Base-by-base conservation (phyloP, 306 rosid species). In the Prunus persica region DNA sequence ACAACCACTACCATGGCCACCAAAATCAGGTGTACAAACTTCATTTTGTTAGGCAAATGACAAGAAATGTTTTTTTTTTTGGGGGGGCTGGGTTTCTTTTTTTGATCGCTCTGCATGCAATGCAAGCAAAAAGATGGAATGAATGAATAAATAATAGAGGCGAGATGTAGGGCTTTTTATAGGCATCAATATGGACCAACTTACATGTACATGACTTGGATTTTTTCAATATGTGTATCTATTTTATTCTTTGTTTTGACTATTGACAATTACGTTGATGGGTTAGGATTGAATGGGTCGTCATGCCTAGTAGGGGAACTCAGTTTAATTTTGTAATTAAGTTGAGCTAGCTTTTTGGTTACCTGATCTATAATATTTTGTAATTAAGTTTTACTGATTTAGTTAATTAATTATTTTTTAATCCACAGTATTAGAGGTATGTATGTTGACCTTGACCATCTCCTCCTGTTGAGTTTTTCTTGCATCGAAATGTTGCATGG, bases 261-360 rank as follows among this genome's bases (percentile, higher is more conserved):
- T 16, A 10, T 73, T 58, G 67, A 72, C 67, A 11, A 72, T 56
- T 71, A 22, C 57, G 65, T 8, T 45, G 2, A 1, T 7, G 2
- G 30, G 55, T 43, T 19, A 6, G 50, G 25, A 57, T 58, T 43
- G 67, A 72, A 72, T 58, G 65, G 65, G 76, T 71, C 76, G 46
- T 19, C 43, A 38, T 38, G 43, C 43, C 43, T 10, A 38, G 16
- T 10, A 51, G 62, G 9, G 43, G 2, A 38, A 38, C 43, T 1
- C 2, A 34, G 41, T 34, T 34, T 34, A 34, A 34, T 34, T 34
- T 34, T 34, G 41, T 6, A 34, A 34, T 1, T 34, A 34, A 34
- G 41, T 34, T 34, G 41, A 34, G 41, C 41, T 34, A 34, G 41
- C 6, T 34, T 34, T 34, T 34, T 34, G 43, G 43, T 38, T 38